Percentiles rank a stretch among this genome's conserved stretches.
Conservation (phyloP, 2,329 filamentous ascomycete genomes). For the Aureobasidium sp. region DNA sequence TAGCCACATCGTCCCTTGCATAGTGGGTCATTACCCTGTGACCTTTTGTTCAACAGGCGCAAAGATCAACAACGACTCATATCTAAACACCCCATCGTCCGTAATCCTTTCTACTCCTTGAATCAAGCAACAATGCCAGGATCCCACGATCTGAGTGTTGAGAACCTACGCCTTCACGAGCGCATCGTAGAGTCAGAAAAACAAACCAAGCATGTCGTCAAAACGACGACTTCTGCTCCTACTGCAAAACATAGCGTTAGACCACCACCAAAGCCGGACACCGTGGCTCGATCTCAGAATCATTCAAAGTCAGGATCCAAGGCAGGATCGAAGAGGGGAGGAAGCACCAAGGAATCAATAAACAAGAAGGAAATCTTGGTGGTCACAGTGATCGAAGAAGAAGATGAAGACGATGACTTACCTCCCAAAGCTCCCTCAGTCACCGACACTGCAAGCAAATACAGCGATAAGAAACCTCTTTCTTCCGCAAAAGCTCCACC, state of each 20-base stretch:
- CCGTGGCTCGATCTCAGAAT: not conserved
- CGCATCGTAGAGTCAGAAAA: not conserved
- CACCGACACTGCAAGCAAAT: not conserved
- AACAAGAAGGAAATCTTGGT: not conserved
- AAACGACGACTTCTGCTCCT: not conserved
- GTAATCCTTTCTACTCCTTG: too few relatives aligned
- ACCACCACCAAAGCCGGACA: not conserved
- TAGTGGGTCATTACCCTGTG: too few relatives aligned
- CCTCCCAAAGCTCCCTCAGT: not conserved
- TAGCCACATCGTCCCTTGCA: too few relatives aligned
- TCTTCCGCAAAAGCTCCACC: not conserved
- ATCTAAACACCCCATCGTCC: too few relatives aligned
- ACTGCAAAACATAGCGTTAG: not conserved
- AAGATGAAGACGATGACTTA: not conserved
- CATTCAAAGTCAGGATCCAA: not conserved
- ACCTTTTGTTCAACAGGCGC: too few relatives aligned
- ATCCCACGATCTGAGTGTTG: constrained; percentile 5
- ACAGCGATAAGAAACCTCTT: not conserved
- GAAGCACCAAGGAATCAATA: not conserved
- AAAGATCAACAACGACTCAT: too few relatives aligned
- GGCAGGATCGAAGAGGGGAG: not conserved
- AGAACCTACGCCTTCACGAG: constrained; percentile 7
- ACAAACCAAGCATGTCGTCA: not conserved
- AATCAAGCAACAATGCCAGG: not conserved
- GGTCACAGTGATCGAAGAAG: constrained; percentile 5